Evolutionary conservation across 345 rosid genomes (phyloP), one percentile per base, ranked within the genome.

Genomic region (thale cress (Arabidopsis thaliana)): DNA sequence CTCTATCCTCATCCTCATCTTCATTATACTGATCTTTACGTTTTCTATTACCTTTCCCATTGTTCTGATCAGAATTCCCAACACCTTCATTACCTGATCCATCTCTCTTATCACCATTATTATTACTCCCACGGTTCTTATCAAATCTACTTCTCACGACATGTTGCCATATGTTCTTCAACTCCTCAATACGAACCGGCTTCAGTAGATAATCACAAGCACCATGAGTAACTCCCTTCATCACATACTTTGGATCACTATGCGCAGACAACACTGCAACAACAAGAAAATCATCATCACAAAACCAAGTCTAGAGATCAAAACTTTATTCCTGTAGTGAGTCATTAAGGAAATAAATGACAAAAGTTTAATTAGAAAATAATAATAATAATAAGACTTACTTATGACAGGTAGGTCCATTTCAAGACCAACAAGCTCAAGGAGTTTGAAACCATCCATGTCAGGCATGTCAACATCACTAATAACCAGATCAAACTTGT

Each of bases 391-490:
- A 28, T 28, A 63, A 16, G 69, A 90, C 97, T 81, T 69, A 95
- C 98, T 92, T 7, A 95, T 92, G 66, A 92, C 97, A 42, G 99
- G 99, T 72, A 95, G 96, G 84, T 95, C 99, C 99, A 95, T 95
- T 83, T 95, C 99, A 32, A 95, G 91, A 71, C 99, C 99, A 65
- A 92, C 97, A 34, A 80, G 93, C 79, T 95, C 99, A 4, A 95
- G 91, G 33, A 95, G 97, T 56, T 88, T 95, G 69, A 95, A 95
- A 22, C 99, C 99, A 64, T 95, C 97, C 98, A 91, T 95, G 83
- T 95, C 99, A 45, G 99, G 99, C 99, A 95, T 95, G 86, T 92
- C 89, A 53, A 95, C 97, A 78, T 91, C 99, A 52, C 97, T 95
- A 60, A 95, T 90, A 24, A 95, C 97, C 25, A 92, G 93, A 85